Percentiles rank a stretch among this genome's conserved stretches.
Conservation (phyloP, 805 yeast species). For the Saccharomycopsis sp. region DNA sequence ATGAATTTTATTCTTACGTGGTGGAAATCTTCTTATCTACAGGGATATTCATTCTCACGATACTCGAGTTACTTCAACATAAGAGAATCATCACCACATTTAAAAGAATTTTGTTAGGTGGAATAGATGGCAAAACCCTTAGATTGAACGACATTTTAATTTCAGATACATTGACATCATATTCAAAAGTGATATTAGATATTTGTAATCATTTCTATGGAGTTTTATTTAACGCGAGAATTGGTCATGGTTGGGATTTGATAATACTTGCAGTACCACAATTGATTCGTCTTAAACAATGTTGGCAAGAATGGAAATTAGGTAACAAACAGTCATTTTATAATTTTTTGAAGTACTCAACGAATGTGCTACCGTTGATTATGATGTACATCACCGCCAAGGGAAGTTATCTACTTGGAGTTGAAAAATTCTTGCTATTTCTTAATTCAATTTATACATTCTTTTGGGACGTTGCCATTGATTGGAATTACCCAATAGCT, state of each 20-base stretch:
- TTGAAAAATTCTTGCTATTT: conserved; percentile 37
- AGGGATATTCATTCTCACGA: background rate
- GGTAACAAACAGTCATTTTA: conserved; percentile 48
- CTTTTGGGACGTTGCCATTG: conserved; percentile 83
- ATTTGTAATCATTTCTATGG: conserved; percentile 37
- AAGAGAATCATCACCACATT: conserved; percentile 44
- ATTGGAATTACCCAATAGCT: conserved; percentile 52
- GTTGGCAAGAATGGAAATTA: conserved; percentile 57
- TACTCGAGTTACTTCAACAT: background rate
- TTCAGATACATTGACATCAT: conserved; percentile 81
- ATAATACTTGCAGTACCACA: conserved; percentile 48
- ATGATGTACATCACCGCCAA: conserved; percentile 27
- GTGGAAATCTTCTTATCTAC: background rate
- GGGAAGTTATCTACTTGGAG: conserved; percentile 15
- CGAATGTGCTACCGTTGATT: conserved; percentile 51
- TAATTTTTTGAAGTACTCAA: conserved; percentile 70
- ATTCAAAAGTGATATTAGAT: conserved; percentile 70
- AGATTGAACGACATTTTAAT: conserved; percentile 76
- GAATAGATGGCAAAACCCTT: conserved; percentile 44
- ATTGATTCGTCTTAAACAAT: conserved; percentile 74
- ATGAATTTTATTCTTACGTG: background rate
- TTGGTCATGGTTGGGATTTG: conserved; percentile 32
- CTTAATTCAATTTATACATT: conserved; percentile 73
- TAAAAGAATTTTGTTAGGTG: conserved; percentile 49
- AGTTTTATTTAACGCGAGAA: conserved; percentile 19